A percentile compares a stretch with the other conserved stretches of the same genome.
Evolutionary conservation across 148 eudicot species (phyloP).

Genomic region (Oxyria digyna): DNA sequence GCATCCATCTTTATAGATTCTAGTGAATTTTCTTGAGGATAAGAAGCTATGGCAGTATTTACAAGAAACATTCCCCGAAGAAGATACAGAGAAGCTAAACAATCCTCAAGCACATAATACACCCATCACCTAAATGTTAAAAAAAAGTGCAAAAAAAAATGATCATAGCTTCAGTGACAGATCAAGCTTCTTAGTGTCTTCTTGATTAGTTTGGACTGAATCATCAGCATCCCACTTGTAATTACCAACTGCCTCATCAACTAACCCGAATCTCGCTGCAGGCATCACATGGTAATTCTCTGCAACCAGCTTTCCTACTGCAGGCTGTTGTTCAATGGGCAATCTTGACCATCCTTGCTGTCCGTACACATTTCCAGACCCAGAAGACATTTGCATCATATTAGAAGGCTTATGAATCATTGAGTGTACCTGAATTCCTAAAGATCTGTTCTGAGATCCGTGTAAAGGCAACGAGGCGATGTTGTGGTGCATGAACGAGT

Average conservation of each 20-base stretch:
- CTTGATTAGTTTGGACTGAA: conserved; percentile 24
- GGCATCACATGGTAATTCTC: conserved; percentile 12
- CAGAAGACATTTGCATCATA: conserved; percentile 16
- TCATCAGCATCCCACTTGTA: conserved; percentile 33
- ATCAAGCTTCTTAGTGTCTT: conserved; percentile 41
- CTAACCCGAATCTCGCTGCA: conserved; percentile 19
- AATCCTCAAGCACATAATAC: conserved; percentile 21
- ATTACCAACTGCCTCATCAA: conserved; percentile 17
- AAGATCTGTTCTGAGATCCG: conserved; percentile 30
- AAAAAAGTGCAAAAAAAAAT: conserved; percentile 9
- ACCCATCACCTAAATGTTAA: conserved; percentile 17
- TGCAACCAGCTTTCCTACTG: conserved; percentile 38
- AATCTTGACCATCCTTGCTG: conserved; percentile 50
- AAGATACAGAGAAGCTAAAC: conserved; percentile 16
- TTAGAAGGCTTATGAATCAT: conserved; percentile 57
- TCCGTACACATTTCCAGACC: conserved; percentile 35
- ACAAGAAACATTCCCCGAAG: conserved; percentile 22
- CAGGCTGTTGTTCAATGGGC: conserved; percentile 55
- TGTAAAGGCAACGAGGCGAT: conserved; percentile 12
- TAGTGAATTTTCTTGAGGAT: not conserved
- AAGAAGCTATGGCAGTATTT: conserved; percentile 18
- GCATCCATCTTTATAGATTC: conserved; percentile 1
- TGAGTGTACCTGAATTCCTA: conserved; percentile 86
- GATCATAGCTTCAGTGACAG: conserved; percentile 56
- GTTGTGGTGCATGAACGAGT: conserved; percentile 36